phyloP scores from a whole-genome alignment of 106 monocot species.

The Triglochin maritima region DNA sequence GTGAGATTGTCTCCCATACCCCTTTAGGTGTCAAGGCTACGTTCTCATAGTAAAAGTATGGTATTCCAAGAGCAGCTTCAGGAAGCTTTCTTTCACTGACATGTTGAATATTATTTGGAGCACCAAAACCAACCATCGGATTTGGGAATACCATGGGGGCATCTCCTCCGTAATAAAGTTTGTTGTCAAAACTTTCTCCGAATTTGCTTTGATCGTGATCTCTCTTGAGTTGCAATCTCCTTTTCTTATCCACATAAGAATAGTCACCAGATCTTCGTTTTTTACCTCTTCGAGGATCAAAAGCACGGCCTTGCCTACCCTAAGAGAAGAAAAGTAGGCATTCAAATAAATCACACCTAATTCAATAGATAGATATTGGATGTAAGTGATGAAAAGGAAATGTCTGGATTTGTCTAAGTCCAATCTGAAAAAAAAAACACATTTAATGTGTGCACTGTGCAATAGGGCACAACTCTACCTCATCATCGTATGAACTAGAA shows the following conservation, averaged over 20 bases:
- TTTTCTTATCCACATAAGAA: constrained; percentile 2
- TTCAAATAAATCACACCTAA: neutral
- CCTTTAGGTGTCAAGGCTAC: constrained; percentile 79
- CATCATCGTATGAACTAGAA: constrained; percentile 5
- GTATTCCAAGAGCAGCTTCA: constrained; percentile 54
- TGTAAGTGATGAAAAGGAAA: neutral
- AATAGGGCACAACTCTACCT: constrained; percentile 4
- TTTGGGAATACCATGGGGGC: constrained; percentile 26
- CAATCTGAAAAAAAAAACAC: neutral
- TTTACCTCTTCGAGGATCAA: neutral
- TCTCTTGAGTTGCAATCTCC: neutral
- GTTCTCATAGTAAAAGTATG: constrained; percentile 87
- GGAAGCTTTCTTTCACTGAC: constrained; percentile 36
- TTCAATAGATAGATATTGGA: neutral
- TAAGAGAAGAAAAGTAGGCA: neutral
- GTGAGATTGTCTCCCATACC: constrained; percentile 63
- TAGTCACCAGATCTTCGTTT: neutral
- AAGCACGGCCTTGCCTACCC: neutral
- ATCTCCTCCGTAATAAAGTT: neutral
- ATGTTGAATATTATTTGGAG: constrained; percentile 28
- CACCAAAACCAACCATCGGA: constrained; percentile 76
- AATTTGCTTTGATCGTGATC: neutral
- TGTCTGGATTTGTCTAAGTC: no score
- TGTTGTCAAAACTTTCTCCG: neutral
- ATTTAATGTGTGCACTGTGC: neutral